These are phyloP conservation scores for Zasmidium angulare DNA, from an alignment of 2,329 filamentous ascomycete species.

Conservation along the genomic window DNA sequence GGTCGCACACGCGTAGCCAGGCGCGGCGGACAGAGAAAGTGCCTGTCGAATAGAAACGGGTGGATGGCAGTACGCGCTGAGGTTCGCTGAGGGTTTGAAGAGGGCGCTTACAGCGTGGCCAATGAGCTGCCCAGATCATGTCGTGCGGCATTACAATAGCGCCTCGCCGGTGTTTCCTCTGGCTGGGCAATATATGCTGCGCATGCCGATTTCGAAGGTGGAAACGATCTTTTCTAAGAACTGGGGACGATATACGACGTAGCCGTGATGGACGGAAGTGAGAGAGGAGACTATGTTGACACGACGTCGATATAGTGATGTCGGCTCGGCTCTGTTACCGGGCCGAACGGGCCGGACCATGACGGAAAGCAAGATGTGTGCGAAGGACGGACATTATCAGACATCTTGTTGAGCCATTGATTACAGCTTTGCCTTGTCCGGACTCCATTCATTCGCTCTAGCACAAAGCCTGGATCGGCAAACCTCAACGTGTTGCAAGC, in stretches of 20 bases:
- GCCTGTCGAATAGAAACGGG: constrained; percentile 5
- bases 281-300: neutral
- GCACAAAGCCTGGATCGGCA: too few species aligned
- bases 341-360: neutral
- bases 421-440: neutral
- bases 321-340: too few species aligned
- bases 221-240: neutral
- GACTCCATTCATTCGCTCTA: too few species aligned
- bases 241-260: neutral
- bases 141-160: constrained; percentile 1
- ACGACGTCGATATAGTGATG: neutral
- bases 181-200: constrained; percentile 1
- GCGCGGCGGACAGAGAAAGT: neutral
- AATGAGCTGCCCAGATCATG: constrained; percentile 4
- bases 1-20: neutral
- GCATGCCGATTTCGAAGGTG: constrained; percentile 1
- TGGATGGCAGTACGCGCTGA: constrained; percentile 17
- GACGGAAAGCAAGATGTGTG: neutral
- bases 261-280: neutral
- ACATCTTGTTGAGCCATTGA: neutral
- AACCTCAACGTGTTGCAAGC: neutral
- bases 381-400: too few species aligned
- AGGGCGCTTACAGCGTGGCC: constrained; percentile 20
- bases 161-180: constrained; percentile 1
- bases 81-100: constrained; percentile 12